Base-by-base conservation (phyloP, 495 filamentous ascomycete species). In the Penicillium nucicola region DNA sequence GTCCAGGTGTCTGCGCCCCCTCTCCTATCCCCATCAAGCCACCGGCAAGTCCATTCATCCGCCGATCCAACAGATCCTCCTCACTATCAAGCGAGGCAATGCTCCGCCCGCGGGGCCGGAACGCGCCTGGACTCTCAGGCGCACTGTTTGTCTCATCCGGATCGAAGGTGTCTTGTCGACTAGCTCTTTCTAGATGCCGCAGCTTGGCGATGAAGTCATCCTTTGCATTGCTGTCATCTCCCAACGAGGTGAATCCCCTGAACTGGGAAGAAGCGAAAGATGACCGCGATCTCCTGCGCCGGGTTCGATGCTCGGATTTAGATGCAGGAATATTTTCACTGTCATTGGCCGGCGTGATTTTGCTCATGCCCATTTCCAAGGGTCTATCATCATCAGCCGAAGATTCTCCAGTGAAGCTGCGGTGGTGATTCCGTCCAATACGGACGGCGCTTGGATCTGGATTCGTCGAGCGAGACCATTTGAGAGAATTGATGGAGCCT, bases 31-130 rank as follows among this genome's bases (percentile, higher is more conserved):
- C 87, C 69, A 89, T 91, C 74, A 97, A 73, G 9, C 87, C 82
- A 4, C 86, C 83, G 6, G 88, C 84, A 20, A 97, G 65, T 5
- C 88, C 89, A 59, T 87, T 82, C 92, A 97, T 97, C 35, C 92
- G 73, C 45, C 92, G 74, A 6, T 85, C 84, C 12, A 97, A 65
- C 47, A 97, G 62, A 74, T 96, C 90, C 52, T 95, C 90, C 52
- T 86, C 84, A 61, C 89, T 95, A 23, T 83, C 83, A 25, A 96
- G 69, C 65, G 86, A 89, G 5, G 86, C 81, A 45, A 90, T 68
- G 56, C 85, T 87, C 43, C 74, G 76, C 10, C 77, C 76, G 28
- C 77, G 56, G 5, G 60, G 51, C 31, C 67, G 62, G 4, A 55
- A 9, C 2, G 39, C 43, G 8, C 44, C 37, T 14, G 64, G 66